Conservation (phyloP, 1,139 yeast species). For the Geotrichum restrictum region DNA sequence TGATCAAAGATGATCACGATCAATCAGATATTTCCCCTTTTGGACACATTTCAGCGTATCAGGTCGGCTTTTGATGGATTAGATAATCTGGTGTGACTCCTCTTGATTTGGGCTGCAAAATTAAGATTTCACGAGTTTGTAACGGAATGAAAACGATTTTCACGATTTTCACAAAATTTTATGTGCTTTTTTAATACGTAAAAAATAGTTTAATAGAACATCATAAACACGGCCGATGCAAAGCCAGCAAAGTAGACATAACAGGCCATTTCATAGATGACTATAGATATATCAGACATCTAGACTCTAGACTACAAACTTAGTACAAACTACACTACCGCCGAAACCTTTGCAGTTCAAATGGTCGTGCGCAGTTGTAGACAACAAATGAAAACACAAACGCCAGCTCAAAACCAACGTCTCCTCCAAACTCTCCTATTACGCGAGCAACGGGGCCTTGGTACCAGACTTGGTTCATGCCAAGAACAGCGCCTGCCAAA, state of each 20-base stretch:
- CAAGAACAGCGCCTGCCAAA: conserved; percentile 76
- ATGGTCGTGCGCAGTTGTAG: not conserved
- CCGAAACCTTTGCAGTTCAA: not conserved
- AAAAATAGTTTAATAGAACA: no score
- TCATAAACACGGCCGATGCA: no score
- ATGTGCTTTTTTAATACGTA: no score
- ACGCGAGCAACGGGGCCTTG: conserved; percentile 59
- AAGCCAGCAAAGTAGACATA: no score
- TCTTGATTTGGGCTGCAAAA: no score
- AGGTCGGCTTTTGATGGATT: not conserved
- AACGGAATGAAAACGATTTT: no score
- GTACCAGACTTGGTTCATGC: conserved; percentile 86
- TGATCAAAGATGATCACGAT: no score
- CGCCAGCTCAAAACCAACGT: conserved; percentile 66
- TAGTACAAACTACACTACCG: not conserved
- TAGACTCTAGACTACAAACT: no score
- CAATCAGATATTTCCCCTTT: not conserved
- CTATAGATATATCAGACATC: no score
- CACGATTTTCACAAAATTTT: no score
- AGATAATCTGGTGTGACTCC: not conserved
- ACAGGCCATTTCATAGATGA: no score
- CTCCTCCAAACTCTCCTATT: conserved; percentile 74
- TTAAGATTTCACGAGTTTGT: no score
- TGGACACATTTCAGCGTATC: not conserved
- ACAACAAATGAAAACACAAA: not conserved